Conservation (phyloP, 2,329 filamentous ascomycete genomes). For the Ophiostoma piceae region DNA sequence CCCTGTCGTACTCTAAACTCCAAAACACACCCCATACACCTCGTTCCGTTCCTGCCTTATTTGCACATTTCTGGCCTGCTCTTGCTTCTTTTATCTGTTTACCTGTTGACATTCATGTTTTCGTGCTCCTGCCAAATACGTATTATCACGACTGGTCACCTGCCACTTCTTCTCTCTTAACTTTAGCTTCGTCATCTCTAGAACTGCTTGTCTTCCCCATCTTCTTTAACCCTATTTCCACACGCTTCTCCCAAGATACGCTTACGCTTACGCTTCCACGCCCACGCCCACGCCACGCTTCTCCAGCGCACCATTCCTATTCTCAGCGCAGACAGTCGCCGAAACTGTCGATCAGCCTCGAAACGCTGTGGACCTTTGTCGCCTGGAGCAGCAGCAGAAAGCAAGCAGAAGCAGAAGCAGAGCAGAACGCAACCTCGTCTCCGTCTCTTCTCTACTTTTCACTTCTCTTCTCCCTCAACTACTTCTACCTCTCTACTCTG, state of each 20-base stretch:
- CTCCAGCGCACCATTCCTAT: conserved; percentile 1
- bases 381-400: conserved; percentile 4
- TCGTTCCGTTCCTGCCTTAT: conserved; percentile 13
- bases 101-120: neutral
- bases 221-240: neutral
- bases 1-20: neutral
- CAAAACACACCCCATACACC: conserved; percentile 7
- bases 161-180: neutral
- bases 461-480: neutral
- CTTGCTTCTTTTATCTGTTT: neutral
- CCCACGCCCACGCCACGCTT: neutral
- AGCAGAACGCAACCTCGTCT: conserved; percentile 9
- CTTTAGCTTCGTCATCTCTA: neutral
- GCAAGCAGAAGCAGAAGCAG: too few species aligned
- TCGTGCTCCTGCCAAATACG: neutral
- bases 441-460: neutral
- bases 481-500: neutral
- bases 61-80: neutral
- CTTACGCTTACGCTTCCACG: too few species aligned
- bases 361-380: conserved; percentile 31
- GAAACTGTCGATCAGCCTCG: conserved; percentile 40
- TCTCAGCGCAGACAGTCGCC: conserved; percentile 28
- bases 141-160: neutral
- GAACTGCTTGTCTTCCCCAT: neutral
- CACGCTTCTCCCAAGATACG: neutral